Base-by-base conservation (phyloP, 805 yeast species). In the Saturnispora kantuleensis region DNA sequence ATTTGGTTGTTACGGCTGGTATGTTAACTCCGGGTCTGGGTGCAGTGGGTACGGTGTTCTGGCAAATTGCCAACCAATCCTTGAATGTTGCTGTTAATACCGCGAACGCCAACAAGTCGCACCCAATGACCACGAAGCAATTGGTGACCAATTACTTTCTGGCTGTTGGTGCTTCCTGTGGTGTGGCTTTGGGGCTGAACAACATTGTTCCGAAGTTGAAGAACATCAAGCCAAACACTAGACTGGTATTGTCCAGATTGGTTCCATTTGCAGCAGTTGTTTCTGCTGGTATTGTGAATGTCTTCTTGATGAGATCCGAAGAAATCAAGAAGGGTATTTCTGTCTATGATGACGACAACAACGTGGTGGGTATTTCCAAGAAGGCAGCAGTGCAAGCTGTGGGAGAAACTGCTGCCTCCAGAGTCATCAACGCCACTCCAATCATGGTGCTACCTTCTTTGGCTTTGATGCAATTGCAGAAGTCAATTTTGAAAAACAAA, bases 191-290 rank as follows among this genome's bases (percentile, higher is more conserved):
- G 18, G 98, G 99, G 8, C 74, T 93, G 47, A 89, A 90, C 54
- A 76, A 95, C 17, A 58, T 88, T 29, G 97, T 93, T n/a, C 97
- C 97, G 15, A 74, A 82, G 51, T 68, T 93, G 56, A 83, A 75
- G 54, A 69, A 72, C 31, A 59, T 93, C n/a, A 62, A 74, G n/a
- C 79, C 95, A 2, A 68, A 69, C 47, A 77, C 97, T 2, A 79
- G 71, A 57, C 65, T 81, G 53, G 71, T 89, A 29, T 65, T 93
- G 45, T 81, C 89, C 35, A 80, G 99, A 53, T 71, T 93, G 46
- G 95, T 93, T 10, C 99, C 99, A 6, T 93, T 93, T 68, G 97
- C 97, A 0, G 99, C 99, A 1, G 99, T 93, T 31, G 97, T 89
- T 1, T 80, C 93, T 42, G 99, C 99, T 1, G 97, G 98, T 59